Evolutionary conservation across 2,329 filamentous ascomycete genomes (phyloP).

Genomic region (Ilyonectria sp.): DNA sequence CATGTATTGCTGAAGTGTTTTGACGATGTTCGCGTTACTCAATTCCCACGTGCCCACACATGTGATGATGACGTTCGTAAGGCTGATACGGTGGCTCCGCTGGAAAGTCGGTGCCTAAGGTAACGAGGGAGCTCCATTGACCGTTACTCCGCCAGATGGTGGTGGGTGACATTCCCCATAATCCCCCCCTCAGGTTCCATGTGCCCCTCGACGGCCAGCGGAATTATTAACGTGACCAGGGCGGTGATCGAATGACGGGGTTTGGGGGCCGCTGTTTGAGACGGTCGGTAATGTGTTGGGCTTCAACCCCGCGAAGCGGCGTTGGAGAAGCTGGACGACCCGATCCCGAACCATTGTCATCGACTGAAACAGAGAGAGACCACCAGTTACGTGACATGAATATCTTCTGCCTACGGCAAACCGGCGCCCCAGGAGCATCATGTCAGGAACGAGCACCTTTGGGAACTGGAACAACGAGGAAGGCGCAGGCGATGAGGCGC

Average conservation of each 20-base stretch:
- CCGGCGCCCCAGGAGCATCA: background rate
- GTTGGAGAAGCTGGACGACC: too few species aligned
- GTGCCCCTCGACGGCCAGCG: background rate
- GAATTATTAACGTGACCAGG: background rate
- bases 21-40: background rate
- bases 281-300: background rate
- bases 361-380: background rate
- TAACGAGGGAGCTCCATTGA: background rate
- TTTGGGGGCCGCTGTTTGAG: background rate
- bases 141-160: background rate
- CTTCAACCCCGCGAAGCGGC: background rate
- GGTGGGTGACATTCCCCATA: background rate
- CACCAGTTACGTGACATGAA: too few species aligned
- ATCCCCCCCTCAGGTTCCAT: background rate
- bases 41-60: background rate
- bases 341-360: background rate
- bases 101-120: background rate
- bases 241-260: background rate
- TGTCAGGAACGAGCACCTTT: background rate
- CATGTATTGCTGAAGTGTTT: background rate
- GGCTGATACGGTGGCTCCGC: background rate
- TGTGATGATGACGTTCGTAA: background rate
- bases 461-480: background rate
- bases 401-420: background rate
- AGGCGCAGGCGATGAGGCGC: slow-evolving; percentile 6